Evolutionary conservation across 148 eudicot genomes (phyloP).

Genomic region (Vaccinium myrtillus): DNA sequence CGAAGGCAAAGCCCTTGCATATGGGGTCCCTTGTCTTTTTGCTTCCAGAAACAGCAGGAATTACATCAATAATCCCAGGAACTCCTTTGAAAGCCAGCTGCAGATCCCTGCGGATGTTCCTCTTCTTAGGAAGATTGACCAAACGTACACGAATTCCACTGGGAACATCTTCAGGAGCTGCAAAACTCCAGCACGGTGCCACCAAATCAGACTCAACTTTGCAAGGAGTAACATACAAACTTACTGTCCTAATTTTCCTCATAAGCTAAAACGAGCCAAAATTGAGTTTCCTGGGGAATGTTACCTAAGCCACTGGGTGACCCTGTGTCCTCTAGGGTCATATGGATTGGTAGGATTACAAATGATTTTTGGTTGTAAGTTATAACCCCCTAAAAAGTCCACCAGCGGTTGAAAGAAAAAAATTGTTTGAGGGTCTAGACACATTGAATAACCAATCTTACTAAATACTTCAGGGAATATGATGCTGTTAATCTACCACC

Average conservation of each 20-base stretch:
- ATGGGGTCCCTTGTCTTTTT: constrained; percentile 88
- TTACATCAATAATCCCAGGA: constrained; percentile 64
- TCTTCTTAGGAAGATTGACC: constrained; percentile 83
- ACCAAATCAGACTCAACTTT: not conserved
- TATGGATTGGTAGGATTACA: not conserved
- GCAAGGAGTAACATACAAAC: not conserved
- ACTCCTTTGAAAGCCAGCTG: constrained; percentile 68
- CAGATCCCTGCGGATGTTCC: constrained; percentile 75
- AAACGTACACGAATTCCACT: constrained; percentile 71
- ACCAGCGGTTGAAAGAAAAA: not conserved
- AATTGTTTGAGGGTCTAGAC: not conserved
- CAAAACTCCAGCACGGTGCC: constrained; percentile 18
- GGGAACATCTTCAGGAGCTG: constrained; percentile 54
- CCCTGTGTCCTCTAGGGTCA: not conserved
- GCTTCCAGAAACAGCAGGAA: constrained; percentile 68
- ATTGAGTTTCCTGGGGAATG: not conserved
- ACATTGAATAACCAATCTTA: not conserved
- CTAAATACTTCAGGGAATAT: not conserved
- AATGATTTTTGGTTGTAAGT: not conserved
- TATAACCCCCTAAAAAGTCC: not conserved
- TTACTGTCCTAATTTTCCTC: not conserved
- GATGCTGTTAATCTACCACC: not conserved
- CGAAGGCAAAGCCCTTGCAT: constrained; percentile 85
- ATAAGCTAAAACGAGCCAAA: not conserved
- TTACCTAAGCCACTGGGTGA: not conserved